Conservation (phyloP, 1,139 yeast species). For the Kodamaea derodonti region DNA sequence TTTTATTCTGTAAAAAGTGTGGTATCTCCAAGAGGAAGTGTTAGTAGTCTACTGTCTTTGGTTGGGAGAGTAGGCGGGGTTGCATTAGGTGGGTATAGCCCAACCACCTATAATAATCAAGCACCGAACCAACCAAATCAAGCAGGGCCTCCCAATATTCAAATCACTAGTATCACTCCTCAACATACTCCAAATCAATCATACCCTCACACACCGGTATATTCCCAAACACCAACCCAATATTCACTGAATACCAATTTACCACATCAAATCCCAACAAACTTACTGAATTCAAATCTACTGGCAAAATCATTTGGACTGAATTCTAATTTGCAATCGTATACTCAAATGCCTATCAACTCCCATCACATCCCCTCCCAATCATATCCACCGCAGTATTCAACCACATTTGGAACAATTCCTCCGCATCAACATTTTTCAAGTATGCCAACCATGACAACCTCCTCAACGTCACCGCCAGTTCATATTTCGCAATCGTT, state of each 20-base stretch:
- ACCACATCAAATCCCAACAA: not conserved
- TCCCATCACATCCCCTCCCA: not conserved
- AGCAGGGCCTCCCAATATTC: constrained; percentile 14
- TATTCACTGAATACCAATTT: not conserved
- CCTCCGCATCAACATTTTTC: not conserved
- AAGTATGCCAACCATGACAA: not conserved
- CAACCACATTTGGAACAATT: no score
- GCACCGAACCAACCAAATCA: not conserved
- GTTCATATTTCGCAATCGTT: constrained; percentile 12
- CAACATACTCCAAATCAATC: not conserved
- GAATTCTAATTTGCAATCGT: not conserved
- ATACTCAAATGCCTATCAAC: not conserved
- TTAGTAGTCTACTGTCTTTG: constrained; percentile 42
- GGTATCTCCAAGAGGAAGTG: constrained; percentile 45
- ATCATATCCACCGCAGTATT: not conserved
- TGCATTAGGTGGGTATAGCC: not conserved
- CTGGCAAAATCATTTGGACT: not conserved
- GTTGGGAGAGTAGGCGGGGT: constrained; percentile 29
- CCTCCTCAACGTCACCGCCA: not conserved
- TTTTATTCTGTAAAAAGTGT: constrained; percentile 26
- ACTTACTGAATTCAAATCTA: not conserved
- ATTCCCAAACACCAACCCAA: not conserved
- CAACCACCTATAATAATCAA: not conserved
- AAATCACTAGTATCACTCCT: constrained; percentile 2
- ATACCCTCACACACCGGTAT: not conserved